phyloP scores from a whole-genome alignment of 1,284 basidiomycete species.

The Inonotus obliquus region DNA sequence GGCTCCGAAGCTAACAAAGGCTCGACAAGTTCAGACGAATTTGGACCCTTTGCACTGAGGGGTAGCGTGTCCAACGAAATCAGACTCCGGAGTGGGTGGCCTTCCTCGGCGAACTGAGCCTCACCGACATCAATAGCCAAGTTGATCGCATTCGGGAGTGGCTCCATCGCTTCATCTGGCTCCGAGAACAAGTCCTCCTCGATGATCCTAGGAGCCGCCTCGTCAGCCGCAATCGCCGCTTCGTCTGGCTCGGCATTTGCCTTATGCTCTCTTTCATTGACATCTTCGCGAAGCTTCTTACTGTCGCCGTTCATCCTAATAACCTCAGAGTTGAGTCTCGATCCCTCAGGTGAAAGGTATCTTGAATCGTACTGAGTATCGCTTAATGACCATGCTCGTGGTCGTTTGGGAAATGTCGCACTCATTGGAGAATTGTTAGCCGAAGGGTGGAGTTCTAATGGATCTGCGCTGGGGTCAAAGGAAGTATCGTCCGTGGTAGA shows the following conservation, averaged over 20 bases:
- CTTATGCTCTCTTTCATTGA: background rate
- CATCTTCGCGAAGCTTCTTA: background rate
- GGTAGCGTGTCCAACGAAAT: conserved; percentile 13
- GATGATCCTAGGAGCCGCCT: background rate
- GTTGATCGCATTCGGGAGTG: background rate
- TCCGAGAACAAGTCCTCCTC: conserved; percentile 16
- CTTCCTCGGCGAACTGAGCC: conserved; percentile 13
- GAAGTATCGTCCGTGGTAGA: background rate
- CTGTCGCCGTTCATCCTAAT: background rate
- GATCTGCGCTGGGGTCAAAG: conserved; percentile 6
- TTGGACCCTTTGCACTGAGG: background rate
- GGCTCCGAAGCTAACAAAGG: background rate
- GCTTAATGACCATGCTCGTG: conserved; percentile 6
- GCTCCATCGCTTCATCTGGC: background rate
- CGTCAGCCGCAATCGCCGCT: conserved; percentile 2
- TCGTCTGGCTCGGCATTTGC: background rate
- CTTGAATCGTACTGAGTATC: background rate
- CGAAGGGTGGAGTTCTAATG: conserved; percentile 10
- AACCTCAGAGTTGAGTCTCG: background rate
- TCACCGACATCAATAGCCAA: background rate
- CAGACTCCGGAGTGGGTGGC: conserved; percentile 9
- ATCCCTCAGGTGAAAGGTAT: background rate
- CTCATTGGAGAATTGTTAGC: conserved; percentile 8
- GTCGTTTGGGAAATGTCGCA: conserved; percentile 7
- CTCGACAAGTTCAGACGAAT: background rate